Evolutionary conservation across 805 yeast species (phyloP), one percentile per base, ranked within the genome.

Genomic region (Zygoascus flipseniorum): DNA sequence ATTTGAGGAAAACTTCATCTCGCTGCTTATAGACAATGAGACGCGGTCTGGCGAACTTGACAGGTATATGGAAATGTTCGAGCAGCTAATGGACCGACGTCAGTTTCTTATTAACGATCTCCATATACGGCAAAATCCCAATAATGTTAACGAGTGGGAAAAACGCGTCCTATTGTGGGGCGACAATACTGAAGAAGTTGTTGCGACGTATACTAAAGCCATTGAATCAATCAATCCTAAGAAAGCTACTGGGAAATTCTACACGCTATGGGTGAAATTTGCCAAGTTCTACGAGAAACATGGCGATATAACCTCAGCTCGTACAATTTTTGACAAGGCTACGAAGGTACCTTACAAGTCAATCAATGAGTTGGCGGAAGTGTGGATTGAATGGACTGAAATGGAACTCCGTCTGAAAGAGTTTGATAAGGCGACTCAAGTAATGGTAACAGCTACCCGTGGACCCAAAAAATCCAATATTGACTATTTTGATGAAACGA

Each of bases 371-470:
- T 68, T 89, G 19, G 86, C 83, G 1, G 76, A 76, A 2, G 66
- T 90, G 6, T 86, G 89, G 78, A 70, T 79, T n/a, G 76, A 75
- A 16, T 90, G 97, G 96, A 74, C 85, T 5, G 85, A 85, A 53
- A 69, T 80, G 67, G 85, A 83, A 55, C 61, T 86, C 31, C 69
- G 76, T 23, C 67, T 70, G 16, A 78, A 73, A 20, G 74, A 81
- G 51, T 65, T 80, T 19, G 77, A 74, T 0, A 67, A 65, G 18
- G 79, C 78, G 2, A 61, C 71, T 28, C 66, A 63, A 41, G 69
- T 79, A 13, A 60, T 78, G 55, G 68, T 70, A 43, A 65, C 60
- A 10, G 80, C 81, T 0, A 67, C 79, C 3, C 58, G 58, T 11
- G 69, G 74, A 2, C 76, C 80, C 0, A 65, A 67, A 45, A 55